Conservation (phyloP, 306 rosid genomes). For the Carpinus fangiana region DNA sequence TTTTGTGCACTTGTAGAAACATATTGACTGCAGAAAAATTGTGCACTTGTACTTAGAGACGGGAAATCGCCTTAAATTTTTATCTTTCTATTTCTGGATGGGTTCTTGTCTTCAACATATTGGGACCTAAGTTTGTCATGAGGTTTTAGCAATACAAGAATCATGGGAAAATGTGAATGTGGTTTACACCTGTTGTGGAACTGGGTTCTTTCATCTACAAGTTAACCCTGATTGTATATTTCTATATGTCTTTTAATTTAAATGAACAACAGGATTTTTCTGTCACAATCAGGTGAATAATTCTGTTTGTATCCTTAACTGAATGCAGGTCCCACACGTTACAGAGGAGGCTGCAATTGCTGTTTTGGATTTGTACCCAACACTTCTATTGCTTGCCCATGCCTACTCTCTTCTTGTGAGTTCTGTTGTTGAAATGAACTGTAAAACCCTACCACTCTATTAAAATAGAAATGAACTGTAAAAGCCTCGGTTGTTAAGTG, state of each 20-base stretch:
- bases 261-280: background rate
- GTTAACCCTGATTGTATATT: background rate
- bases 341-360: conserved; percentile 95
- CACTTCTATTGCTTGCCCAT: conserved; percentile 70
- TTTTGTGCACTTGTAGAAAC: background rate
- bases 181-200: conserved; percentile 4
- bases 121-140: background rate
- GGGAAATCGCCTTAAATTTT: background rate
- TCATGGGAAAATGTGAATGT: background rate
- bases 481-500: too few species aligned
- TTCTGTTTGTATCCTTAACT: background rate
- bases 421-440: conserved; percentile 21
- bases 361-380: conserved; percentile 82
- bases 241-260: background rate
- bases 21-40: background rate
- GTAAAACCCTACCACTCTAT: too few species aligned
- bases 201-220: conserved; percentile 8
- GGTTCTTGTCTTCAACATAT: background rate
- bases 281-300: conserved; percentile 16
- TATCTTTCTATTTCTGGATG: background rate
- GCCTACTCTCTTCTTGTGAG: conserved; percentile 76
- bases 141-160: background rate
- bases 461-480: too few species aligned
- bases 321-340: conserved; percentile 87
- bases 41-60: too few species aligned